Percentiles rank a stretch among this genome's conserved stretches.
Conservation (phyloP, 139 green algal genomes). For the Chlorella vulgaris region DNA sequence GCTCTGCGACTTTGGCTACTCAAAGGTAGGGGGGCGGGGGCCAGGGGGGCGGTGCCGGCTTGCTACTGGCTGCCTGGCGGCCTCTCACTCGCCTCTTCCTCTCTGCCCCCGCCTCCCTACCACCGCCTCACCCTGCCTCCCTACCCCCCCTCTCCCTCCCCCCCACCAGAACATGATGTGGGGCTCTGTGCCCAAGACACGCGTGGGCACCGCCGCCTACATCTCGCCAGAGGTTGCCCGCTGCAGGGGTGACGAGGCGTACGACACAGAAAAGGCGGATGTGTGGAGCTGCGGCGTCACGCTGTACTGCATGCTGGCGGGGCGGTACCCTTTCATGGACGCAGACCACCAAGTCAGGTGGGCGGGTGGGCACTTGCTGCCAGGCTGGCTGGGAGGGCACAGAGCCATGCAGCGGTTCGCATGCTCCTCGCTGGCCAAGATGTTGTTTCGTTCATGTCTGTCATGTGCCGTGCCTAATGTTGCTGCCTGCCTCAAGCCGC, state of each 20-base stretch:
- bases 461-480: background rate
- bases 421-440: no score
- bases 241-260: conserved; percentile 25
- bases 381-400: no score
- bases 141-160: background rate
- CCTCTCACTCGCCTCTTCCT: no score
- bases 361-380: background rate
- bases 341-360: conserved; percentile 34
- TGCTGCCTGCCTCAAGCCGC: background rate
- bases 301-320: conserved; percentile 56
- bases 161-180: conserved; percentile 40
- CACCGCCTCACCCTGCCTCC: no score
- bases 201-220: conserved; percentile 54
- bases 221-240: conserved; percentile 49
- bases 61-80: background rate
- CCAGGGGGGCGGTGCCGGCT: background rate
- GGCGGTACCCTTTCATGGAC: conserved; percentile 48
- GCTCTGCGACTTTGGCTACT: conserved; percentile 76
- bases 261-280: conserved; percentile 51
- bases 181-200: conserved; percentile 58
- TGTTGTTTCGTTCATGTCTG: no score
- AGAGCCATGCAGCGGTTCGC: background rate
- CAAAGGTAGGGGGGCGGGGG: conserved; percentile 40
- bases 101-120: no score
- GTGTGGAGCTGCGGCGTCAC: conserved; percentile 55